Base-by-base conservation (phyloP, 2,329 filamentous ascomycete species). In the Pseudogymnoascus sp. region DNA sequence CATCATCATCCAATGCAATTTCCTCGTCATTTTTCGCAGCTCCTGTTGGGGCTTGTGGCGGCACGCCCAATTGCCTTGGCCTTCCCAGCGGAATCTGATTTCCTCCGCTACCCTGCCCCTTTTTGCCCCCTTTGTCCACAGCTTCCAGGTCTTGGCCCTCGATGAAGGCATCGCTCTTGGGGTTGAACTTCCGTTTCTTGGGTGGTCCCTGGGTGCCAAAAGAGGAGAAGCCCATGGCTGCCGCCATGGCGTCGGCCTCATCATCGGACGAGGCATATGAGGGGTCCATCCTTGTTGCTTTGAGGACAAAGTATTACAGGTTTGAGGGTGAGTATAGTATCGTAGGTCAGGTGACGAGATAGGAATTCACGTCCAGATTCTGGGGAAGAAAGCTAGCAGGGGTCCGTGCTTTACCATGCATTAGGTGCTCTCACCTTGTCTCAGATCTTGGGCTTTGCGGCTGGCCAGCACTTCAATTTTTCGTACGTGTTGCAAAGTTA, bases 171-270 rank as follows among this genome's bases (percentile, higher is more conserved):
- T 84, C 84, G 60, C 75, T 77, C 28, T 78, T 75, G 16, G 82
- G 78, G 69, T 89, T 85, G 74, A 84, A 88, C 70, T 87, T 87
- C 65, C 88, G 82, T 73, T 88, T 89, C 73, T 89, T 90, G 1
- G 81, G 77, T 2, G 74, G 76, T 61, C 77, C 72, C 68, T 82
- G 78, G 8, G 76, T 75, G 67, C 88, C 88, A 71, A 93, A 93
- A 63, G 84, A 82, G 7, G 86, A 82, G 75, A 92, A 92, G 66
- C 89, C 89, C 86, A 92, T 88, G 56, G 83, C 81, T 43, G 83
- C 82, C 21, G 86, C 86, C 73, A 90, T 85, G 61, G 83, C 82
- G 43, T 77, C 76, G 59, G 82, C 79, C n/a, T 78, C 77, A 9
- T 64, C 65, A 11, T 66, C 66, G 9, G 65, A 62, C n/a, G 49